Base-by-base conservation (phyloP, 2,329 filamentous ascomycete species). In the Ceratocystis harringtonii region DNA sequence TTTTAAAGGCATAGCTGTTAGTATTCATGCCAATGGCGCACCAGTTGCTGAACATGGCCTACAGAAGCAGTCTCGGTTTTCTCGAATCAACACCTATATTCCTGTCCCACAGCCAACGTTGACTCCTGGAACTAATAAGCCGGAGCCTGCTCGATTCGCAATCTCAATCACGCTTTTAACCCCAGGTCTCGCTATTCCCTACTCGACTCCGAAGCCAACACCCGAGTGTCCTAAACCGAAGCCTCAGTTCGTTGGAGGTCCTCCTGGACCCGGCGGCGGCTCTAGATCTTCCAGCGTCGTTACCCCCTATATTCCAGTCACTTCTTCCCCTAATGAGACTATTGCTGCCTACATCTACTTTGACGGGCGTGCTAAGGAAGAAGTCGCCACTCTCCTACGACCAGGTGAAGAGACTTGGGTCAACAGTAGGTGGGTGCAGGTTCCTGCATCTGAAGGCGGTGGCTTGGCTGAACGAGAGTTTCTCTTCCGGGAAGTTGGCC, bases 271-370 rank as follows among this genome's bases (percentile, higher is more conserved):
- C 61, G 74, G 75, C 44, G 80, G 80, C 65, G 76, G 76, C 50
- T 76, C 77, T 41, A 80, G 78, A 70, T 76, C 75, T 69, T 74
- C 76, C 66, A 80, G 81, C 69, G 75, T 80, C n/a, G 81, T 96
- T 68, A 85, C 83, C 65, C 90, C 92, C 1, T 99, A 99, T 76
- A 88, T 92, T 69, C 90, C 94, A 64, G 85, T 96, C 77, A 97
- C 94, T 22, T 87, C 89, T 68, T 95, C 90, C 41, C 87, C 90
- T 66, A 96, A 96, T 75, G 94, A 99, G 78, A 99, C 94, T 15
- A 92, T 99, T 71, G 94, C 94, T 41, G 94, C 92, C 45, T 99
- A 99, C 75, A 97, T 99, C 71, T 99, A 99, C 78, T 99, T 99
- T 73, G 94, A 99, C 75, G 94, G 94, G 19, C 82, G 94, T 68